Conservation (phyloP, 257 asterid genomes). For the Penstemon barbatus region DNA sequence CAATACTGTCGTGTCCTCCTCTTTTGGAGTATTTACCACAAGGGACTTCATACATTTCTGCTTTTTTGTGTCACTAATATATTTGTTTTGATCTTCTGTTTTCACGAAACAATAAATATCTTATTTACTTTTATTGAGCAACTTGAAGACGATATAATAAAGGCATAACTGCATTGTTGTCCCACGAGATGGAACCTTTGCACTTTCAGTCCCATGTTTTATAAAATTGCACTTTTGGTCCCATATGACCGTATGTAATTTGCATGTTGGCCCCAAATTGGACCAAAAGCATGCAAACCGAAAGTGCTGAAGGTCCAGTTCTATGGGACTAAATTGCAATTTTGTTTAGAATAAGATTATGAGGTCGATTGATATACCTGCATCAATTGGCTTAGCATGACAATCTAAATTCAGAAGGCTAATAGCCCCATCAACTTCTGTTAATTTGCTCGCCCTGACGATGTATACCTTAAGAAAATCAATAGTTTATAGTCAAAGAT, state of each 20-base stretch:
- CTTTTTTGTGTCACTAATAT: not conserved
- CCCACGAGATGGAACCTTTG: too few species aligned
- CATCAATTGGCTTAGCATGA: constrained; percentile 24
- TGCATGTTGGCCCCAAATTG: too few species aligned
- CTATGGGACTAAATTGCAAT: too few species aligned
- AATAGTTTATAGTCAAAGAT: not conserved
- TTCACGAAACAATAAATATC: not conserved
- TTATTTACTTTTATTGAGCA: too few species aligned
- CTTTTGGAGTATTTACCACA: not conserved
- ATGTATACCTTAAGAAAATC: constrained; percentile 52
- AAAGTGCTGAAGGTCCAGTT: too few species aligned
- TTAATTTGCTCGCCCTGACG: constrained; percentile 32
- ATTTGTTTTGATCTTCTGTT: constrained; percentile 19
- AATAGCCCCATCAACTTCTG: constrained; percentile 45
- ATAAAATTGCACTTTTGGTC: too few species aligned
- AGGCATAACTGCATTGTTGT: too few species aligned
- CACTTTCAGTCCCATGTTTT: too few species aligned
- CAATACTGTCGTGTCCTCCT: not conserved
- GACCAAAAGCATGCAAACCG: too few species aligned
- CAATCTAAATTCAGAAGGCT: constrained; percentile 23
- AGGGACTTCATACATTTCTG: constrained; percentile 11
- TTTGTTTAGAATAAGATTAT: not conserved
- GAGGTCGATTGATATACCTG: constrained; percentile 26
- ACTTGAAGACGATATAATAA: too few species aligned
- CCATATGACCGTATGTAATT: too few species aligned